These are phyloP conservation scores for Lipomyces yamanashiensis DNA, from an alignment of 805 yeast species.

Conservation along the genomic window DNA sequence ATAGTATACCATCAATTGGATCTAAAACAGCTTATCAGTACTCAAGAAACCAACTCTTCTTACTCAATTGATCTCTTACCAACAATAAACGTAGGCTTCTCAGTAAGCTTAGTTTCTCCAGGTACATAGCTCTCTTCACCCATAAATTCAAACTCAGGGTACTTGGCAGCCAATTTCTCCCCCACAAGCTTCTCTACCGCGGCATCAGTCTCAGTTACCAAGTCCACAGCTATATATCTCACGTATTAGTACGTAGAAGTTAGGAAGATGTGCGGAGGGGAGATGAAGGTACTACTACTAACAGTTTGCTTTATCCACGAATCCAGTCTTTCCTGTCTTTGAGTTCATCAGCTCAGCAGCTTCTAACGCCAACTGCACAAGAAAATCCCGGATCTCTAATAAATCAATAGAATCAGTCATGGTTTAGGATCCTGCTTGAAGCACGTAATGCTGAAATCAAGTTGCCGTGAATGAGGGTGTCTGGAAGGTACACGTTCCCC, in stretches of 20 bases:
- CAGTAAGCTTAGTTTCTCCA: conserved; percentile 54
- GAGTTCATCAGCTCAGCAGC: conserved; percentile 56
- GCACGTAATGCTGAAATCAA: too few species aligned
- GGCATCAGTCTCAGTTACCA: conserved; percentile 66
- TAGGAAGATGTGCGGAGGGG: neutral
- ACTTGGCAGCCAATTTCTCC: conserved; percentile 44
- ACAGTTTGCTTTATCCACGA: conserved; percentile 60
- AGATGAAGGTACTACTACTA: conserved; percentile 1
- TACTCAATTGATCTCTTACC: conserved; percentile 52
- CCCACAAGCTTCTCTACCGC: conserved; percentile 55
- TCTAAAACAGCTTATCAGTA: conserved; percentile 18
- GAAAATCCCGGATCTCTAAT: conserved; percentile 46
- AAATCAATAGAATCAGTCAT: conserved; percentile 40
- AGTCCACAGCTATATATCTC: conserved; percentile 53
- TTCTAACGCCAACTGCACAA: conserved; percentile 50
- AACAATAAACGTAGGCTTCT: conserved; percentile 64
- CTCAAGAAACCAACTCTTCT: neutral
- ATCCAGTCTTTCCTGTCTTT: conserved; percentile 54
- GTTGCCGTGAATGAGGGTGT: too few species aligned
- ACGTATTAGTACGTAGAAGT: neutral
- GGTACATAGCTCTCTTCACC: conserved; percentile 65
- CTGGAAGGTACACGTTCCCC: too few species aligned
- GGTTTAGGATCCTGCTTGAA: neutral
- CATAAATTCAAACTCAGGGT: conserved; percentile 58
- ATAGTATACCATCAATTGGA: conserved; percentile 39